These are phyloP conservation scores for Gilbertella persicaria DNA, from an alignment of 371 early-diverging fungal genomes.

Conservation along the genomic window DNA sequence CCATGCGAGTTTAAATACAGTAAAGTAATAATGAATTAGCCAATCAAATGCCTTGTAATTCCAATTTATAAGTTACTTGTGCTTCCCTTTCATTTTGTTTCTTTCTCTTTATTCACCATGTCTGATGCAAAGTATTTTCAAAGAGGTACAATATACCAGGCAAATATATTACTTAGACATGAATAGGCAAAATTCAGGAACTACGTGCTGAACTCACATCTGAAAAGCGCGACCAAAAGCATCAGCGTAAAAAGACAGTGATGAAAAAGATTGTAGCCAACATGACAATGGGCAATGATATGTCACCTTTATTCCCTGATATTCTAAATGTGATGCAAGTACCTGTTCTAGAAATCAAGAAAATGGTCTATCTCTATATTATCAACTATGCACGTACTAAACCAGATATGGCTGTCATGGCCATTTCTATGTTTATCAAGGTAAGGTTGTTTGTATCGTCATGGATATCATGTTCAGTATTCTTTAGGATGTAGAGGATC, in stretches of 20 bases:
- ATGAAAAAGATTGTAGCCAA: constrained; percentile 97
- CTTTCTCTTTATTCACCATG: constrained; percentile 30
- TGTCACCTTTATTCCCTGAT: constrained; percentile 84
- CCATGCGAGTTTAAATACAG: too few relatives aligned
- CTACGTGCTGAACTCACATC: constrained; percentile 88
- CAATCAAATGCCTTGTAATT: too few relatives aligned
- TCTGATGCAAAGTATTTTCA: constrained; percentile 87
- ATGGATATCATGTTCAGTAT: neutral
- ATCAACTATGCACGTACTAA: constrained; percentile 86
- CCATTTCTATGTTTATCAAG: constrained; percentile 73
- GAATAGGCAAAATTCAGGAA: constrained; percentile 92
- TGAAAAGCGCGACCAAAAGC: constrained; percentile 89
- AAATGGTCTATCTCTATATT: constrained; percentile 91
- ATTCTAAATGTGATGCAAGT: constrained; percentile 62
- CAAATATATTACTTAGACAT: neutral
- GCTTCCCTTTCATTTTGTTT: neutral
- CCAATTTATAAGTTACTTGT: neutral
- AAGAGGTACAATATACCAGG: constrained; percentile 55
- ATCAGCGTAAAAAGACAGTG: constrained; percentile 84
- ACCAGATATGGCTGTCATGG: constrained; percentile 88
- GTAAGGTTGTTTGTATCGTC: constrained; percentile 33
- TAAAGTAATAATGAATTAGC: too few relatives aligned
- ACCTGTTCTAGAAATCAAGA: constrained; percentile 69
- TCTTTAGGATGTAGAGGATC: constrained; percentile 72
- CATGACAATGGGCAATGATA: constrained; percentile 99